Base-by-base conservation (phyloP, 2,329 filamentous ascomycete genomes). In the Fusarium equiseti region DNA sequence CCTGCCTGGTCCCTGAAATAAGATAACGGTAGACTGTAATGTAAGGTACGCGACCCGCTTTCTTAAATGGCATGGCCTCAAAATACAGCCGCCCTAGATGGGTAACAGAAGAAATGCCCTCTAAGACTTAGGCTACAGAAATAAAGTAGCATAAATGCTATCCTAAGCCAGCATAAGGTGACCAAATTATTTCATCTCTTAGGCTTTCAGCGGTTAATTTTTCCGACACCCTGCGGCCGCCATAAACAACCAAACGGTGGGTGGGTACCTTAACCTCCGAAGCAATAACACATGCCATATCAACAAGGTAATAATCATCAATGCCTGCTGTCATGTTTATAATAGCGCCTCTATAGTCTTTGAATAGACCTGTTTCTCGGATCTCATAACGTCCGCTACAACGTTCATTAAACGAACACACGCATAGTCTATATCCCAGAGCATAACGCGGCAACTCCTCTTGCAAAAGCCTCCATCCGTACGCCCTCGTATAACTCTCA, bases 1-100 rank as follows among this genome's bases (percentile, higher is more conserved):
- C 55, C 60, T 65, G 65, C 60, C 29, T 58, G 66, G 68, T 71
- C 69, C 69, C 68, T 71, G 63, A 71, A 71, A 71, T 71, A 68
- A 71, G 59, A 46, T 66, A 51, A 56, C 44, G 56, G 38, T 52
- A 50, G 35, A 43, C 67, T 46, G 26, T 20, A 49, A 38, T 72
- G 69, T 51, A 72, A 71, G 69, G 68, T 71, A 71, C 68, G 59
- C 64, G 68, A 45, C 53, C 53, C 44, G 40, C 58, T 58, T 53
- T 35, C 43, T 44, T 42, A n/a, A 45, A 43, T 54, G 44, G n/a
- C 18, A 50, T 51, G 53, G 57, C 62, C 67, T 70, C 66, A 70
- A 70, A 57, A 32, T 71, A 32, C 45, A 68, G 68, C 40, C 45
- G 38, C 43, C 55, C 38, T 8, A 42, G 12, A 12, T 27, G 20